Base-by-base conservation (phyloP, 75 land plant genomes). In the Pinus taeda region DNA sequence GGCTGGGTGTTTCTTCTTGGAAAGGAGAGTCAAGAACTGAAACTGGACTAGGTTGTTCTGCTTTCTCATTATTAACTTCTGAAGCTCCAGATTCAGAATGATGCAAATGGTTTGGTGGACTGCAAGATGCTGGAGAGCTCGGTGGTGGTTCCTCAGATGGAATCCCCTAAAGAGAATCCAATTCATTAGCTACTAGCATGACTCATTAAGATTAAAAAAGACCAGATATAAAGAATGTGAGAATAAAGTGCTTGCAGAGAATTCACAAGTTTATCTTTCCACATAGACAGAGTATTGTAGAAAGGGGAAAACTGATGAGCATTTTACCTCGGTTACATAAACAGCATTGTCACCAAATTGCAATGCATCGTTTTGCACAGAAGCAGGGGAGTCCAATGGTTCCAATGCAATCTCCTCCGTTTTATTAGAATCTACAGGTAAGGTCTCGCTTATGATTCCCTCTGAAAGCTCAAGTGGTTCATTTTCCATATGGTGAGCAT, bases 21-120 rank as follows among this genome's bases (percentile, higher is more conserved):
- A 79, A 88, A 57, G 84, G 5, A 22, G 76, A 80, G 37, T 90
- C 90, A 56, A 90, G 93, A 82, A 90, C 90, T 53, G 93, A 90
- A 6, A 88, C 79, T 29, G 90, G 90, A 66, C 90, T 88, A 26
- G 88, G 88, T 21, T 82, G 75, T 56, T 85, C 86, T 11, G 15
- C 33, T 39, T 78, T 77, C 57, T 90, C 89, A 59, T n/a, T 33
- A 64, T 29, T 76, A 74, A 53, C 24, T 74, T 60, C 21, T 69
- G 71, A 42, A 37, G 42, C 11, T 69, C 21, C 42, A 45, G 49
- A 36, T 42, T 69, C 71, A n/a, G 20, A 22, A 69, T 15, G 11
- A 69, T 53, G 71, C 13, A 39, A 69, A 12, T 69, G 71, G 22
- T 69, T 69, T 42, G 53, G 20, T 8, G 71, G 71, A 69, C 55